Evolutionary conservation across 176 grass and related monocot genomes (phyloP).

Genomic region (Hsuehochloa calcarea): DNA sequence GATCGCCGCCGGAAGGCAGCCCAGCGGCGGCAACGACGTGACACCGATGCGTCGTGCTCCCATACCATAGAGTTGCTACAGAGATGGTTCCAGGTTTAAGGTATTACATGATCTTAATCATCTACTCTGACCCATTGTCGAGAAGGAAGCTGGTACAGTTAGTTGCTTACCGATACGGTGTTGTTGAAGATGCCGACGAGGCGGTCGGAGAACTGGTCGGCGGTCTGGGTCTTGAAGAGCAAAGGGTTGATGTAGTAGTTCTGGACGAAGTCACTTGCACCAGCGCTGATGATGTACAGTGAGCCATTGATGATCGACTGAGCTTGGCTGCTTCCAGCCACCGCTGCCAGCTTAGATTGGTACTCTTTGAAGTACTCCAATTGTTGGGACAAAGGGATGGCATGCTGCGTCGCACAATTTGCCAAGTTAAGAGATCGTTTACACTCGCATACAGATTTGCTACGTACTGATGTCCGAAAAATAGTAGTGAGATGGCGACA

Average conservation of each 20-base stretch:
- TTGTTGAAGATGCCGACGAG: constrained; percentile 63
- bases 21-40: constrained; percentile 74
- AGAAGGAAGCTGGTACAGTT: background rate
- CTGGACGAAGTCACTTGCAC: constrained; percentile 76
- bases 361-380: constrained; percentile 74
- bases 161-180: constrained; percentile 45
- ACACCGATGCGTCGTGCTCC: constrained; percentile 85
- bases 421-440: constrained; percentile 10
- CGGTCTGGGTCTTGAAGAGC: constrained; percentile 69
- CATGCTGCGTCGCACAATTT: constrained; percentile 51
- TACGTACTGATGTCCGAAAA: background rate
- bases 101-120: background rate
- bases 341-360: constrained; percentile 59
- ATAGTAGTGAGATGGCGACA: background rate
- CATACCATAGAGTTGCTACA: constrained; percentile 63
- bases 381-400: constrained; percentile 83
- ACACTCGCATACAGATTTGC: background rate
- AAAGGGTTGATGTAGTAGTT: constrained; percentile 97
- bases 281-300: constrained; percentile 77
- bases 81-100: background rate
- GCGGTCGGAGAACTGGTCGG: constrained; percentile 62
- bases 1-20: constrained; percentile 71
- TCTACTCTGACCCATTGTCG: background rate
- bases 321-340: constrained; percentile 54
- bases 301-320: constrained; percentile 50